Base-by-base conservation (phyloP, 208 protist species). In the Leishmania aethiopica region DNA sequence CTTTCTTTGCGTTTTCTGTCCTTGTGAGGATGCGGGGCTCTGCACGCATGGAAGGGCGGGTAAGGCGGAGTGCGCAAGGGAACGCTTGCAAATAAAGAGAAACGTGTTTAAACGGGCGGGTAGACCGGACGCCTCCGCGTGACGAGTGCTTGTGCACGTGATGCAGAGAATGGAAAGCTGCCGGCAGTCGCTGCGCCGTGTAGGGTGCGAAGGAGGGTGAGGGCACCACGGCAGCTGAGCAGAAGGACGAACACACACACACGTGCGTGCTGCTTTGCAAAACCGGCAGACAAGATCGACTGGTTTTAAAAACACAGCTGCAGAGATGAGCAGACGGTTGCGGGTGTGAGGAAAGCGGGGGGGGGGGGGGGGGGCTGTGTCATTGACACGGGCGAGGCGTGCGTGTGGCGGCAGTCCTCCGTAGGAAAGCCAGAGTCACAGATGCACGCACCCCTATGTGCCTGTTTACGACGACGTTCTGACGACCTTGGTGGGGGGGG, bases 321-420 rank as follows among this genome's bases (percentile, higher is more conserved):
- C 17, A 32, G 59, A 64, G 59, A 64, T 32, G 59, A 22, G 51
- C 51, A 64, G 28, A 32, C 19, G 28, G 28, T 15, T 28, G 28
- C 59, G 59, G 3, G 32, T 64, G 59, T 64, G 10, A n/a, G 59
- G 28, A n/a, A 66, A 66, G 35, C 17, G 49, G 49, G 28, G 19
- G 5, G 1, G 32, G 5, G 1, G 32, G 28, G 19, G 5, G 7
- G 60, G 28, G 8, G 15, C 62, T 15, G 62, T 67, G 62, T 19
- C 62, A 67, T 8, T 40, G 62, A 8, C 32, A 67, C 32, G 32
- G 62, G 6, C 6, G 7, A 42, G n/a, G 57, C 42, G 53, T 45
- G 57, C 62, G 77, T 59, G 77, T 73, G 13, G 62, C 62, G 62
- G 62, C 62, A 67, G 62, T 40, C 32, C 62, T 19, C 62, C 15